Evolutionary conservation across 2,329 filamentous ascomycete species (phyloP).

Genomic region (Colletotrichum destructivum): DNA sequence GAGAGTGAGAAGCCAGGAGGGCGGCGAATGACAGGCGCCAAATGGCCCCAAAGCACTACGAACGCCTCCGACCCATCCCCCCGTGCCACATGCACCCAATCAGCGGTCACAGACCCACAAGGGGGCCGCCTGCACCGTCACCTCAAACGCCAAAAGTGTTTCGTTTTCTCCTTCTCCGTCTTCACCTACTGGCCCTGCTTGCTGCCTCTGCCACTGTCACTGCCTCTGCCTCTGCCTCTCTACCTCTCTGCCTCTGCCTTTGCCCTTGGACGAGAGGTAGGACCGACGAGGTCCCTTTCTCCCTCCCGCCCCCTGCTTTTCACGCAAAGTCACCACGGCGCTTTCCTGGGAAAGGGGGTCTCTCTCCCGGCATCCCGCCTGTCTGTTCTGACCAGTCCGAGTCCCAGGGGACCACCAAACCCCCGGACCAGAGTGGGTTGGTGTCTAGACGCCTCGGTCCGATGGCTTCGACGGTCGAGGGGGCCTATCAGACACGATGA

Average conservation of each 20-base stretch:
- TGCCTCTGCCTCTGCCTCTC: neutral
- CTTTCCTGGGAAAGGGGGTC: too few species aligned
- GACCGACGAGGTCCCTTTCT: too few species aligned
- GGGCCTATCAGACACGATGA: conserved; percentile 26
- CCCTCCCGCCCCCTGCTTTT: neutral
- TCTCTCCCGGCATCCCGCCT: neutral
- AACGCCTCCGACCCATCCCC: neutral
- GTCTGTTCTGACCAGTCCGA: neutral
- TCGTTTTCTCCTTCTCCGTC: conserved; percentile 24
- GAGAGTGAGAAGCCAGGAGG: too few species aligned
- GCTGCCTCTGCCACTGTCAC: too few species aligned
- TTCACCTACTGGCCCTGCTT: neutral
- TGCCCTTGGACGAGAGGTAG: neutral
- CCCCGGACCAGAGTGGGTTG: neutral
- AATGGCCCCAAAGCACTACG: neutral
- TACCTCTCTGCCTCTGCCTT: neutral
- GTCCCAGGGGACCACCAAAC: neutral
- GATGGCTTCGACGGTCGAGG: conserved; percentile 4
- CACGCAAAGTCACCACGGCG: too few species aligned
- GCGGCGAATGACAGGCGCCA: neutral
- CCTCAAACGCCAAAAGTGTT: conserved; percentile 39
- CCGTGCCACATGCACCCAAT: conserved; percentile 24
- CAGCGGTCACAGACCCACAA: conserved; percentile 34
- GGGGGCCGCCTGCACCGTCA: conserved; percentile 28
- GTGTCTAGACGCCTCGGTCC: neutral